Base-by-base conservation (phyloP, 768 basidiomycete genomes). In the Mycena amicta region DNA sequence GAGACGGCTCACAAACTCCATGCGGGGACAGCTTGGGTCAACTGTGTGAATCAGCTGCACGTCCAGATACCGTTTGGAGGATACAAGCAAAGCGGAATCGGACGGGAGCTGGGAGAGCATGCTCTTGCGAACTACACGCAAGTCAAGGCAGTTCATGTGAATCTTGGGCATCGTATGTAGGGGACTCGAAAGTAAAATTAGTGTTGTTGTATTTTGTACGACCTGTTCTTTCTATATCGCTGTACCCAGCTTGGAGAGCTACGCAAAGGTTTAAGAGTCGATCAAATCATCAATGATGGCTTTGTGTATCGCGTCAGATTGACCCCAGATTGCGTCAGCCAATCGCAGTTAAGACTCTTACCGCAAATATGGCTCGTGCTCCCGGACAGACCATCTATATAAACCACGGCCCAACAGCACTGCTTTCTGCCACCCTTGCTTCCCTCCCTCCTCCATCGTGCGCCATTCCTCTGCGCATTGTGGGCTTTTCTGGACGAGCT, bases 81-180 rank as follows among this genome's bases (percentile, higher is more conserved):
- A 43, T 90, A 77, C 79, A 90, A 89, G 79, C 84, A 88, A 71
- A 84, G 82, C 28, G 89, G 88, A 55, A 82, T 89, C 57, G 89
- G 88, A 13, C 77, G 87, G 56, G 88, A 89, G 70, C 73, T 86
- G 47, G 85, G 88, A 62, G 81, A 87, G 70, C 85, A 88, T 68
- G 88, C 84, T 12, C 62, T 83, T 55, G 46, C 23, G 57, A 83
- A 81, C 59, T 87, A 86, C 67, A 81, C 80, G 4, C 74, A 79
- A 55, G 83, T 85, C 66, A 88, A 88, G 71, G 75, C 81, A 8
- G 33, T 37, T 18, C 33, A 37, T 8, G 43, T 23, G 43, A 86
- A 87, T 69, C 71, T 88, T 25, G 72, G 72, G 28, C 62, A 59
- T 53, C 60, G 22, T 23, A 56, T 56, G 45, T 56, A 39, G 45